Evolutionary conservation across 2,329 filamentous ascomycete genomes (phyloP), one percentile per base, ranked within the genome.

Genomic region (Sordariomycetes sp.): DNA sequence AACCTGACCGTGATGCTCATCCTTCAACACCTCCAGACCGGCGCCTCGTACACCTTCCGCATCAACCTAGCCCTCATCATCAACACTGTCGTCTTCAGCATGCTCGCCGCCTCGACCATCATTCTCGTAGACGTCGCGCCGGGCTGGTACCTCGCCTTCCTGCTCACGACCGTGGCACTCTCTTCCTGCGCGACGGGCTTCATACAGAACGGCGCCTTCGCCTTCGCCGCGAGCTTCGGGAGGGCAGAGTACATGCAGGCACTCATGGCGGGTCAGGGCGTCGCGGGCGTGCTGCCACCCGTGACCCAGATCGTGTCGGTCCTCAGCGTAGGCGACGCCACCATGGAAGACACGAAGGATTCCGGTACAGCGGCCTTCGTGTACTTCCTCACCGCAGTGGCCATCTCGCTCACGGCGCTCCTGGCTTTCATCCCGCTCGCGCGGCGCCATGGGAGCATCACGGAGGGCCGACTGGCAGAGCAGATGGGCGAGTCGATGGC

Each of bases 181-280:
- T 83, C 91, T 0, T 89, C 90, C 63, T 78, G 88, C 67, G 91
- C 90, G 0, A 88, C 91, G 0, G 92, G 89, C 0, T 77, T 97
- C 55, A 88, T 92, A 64, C 94, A 97, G 72, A 97, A 97, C 70
- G 94, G 94, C 20, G 84, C 94, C 12, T 96, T 97, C 69, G 90
- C 94, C 2, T 97, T 92, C 68, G 91, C 90, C 3, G 84, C 89
- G 3, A 87, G 89, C 57, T 97, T 96, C 67, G 90, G 87, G 40
- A 79, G 89, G 56, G 83, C 87, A 22, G 89, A 94, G 71, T 99
- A 97, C 71, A 96, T 90, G 58, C 93, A 97, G 72, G 93, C 88
- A 25, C 91, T 97, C 71, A 97, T 99, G 92, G 86, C 87, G 3
- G 94, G 94, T 1, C 94, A 99, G 71, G 93, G 87, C 35, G 79